Conservation (phyloP, 2,329 filamentous ascomycete genomes). For the Fusarium redolens region DNA sequence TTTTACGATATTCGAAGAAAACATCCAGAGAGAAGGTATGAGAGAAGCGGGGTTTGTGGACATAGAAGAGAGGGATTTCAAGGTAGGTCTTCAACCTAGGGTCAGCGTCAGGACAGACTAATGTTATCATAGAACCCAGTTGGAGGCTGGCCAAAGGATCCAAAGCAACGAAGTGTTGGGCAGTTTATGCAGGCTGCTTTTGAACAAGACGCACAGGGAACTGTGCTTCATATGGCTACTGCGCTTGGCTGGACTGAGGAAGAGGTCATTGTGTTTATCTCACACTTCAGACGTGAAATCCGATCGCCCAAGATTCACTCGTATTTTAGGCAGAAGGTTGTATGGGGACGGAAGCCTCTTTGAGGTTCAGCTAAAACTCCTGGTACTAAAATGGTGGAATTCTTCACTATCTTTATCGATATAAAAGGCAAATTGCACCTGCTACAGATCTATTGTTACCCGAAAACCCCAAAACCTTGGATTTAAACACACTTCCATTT, state of each 20-base stretch:
- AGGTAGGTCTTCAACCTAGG: not conserved
- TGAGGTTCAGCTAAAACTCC: too few species aligned
- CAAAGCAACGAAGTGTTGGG: not conserved
- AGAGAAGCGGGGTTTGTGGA: not conserved
- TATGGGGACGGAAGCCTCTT: constrained; percentile 6
- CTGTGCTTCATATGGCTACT: constrained; percentile 1
- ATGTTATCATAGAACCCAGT: not conserved
- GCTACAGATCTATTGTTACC: too few species aligned
- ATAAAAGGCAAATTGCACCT: too few species aligned
- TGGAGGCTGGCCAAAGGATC: constrained; percentile 10
- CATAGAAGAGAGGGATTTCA: not conserved
- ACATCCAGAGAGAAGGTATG: not conserved
- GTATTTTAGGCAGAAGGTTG: constrained; percentile 3
- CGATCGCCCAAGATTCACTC: constrained; percentile 10
- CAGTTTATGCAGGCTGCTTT: not conserved
- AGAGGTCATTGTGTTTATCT: not conserved
- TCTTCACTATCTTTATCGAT: too few species aligned
- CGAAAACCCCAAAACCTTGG: too few species aligned
- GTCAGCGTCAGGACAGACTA: not conserved
- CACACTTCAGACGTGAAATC: not conserved
- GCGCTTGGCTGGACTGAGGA: not conserved
- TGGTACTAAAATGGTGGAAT: too few species aligned
- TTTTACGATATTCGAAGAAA: not conserved
- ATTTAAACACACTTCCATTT: constrained; percentile 18
- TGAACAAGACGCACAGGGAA: not conserved